These are phyloP conservation scores for Condylostoma magnum DNA, from an alignment of 169 alveolate species.

Conservation along the genomic window DNA sequence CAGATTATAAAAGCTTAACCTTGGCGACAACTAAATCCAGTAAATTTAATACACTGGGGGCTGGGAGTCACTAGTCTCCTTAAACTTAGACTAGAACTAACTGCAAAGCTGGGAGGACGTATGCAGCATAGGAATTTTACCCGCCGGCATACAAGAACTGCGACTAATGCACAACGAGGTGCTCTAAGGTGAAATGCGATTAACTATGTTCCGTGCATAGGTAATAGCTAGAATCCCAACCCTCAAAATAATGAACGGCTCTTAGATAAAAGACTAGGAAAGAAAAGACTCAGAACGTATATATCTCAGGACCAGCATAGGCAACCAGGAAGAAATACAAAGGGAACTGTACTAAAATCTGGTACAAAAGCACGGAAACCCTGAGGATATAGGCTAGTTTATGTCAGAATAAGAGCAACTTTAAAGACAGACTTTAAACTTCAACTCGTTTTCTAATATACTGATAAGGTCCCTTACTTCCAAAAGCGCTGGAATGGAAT, in stretches of 20 bases:
- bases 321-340: not conserved
- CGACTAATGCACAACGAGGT: slow-evolving; percentile 1
- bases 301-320: slow-evolving; percentile 3
- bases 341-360: not conserved
- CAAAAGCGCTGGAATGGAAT: not conserved
- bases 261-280: slow-evolving; percentile 16
- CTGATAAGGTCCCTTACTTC: slow-evolving; percentile 2
- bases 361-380: slow-evolving; percentile 13
- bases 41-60: slow-evolving; percentile 10
- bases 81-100: not conserved
- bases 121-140: slow-evolving; percentile 11
- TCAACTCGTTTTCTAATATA: not conserved
- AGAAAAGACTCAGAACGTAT: slow-evolving; percentile 23
- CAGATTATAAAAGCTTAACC: slow-evolving; percentile 7
- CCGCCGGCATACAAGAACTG: slow-evolving; percentile 25
- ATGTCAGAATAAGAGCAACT: not conserved
- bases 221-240: slow-evolving; percentile 8
- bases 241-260: not conserved
- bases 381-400: not conserved
- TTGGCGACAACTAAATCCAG: slow-evolving; percentile 17
- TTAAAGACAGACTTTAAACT: not conserved
- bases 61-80: not conserved
- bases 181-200: not conserved
- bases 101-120: not conserved
- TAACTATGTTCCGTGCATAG: not conserved